Percentiles rank a stretch among this genome's conserved stretches.
These are phyloP conservation scores for Barnettozyma populi DNA, from an alignment of 805 yeast species.

Conservation along the genomic window DNA sequence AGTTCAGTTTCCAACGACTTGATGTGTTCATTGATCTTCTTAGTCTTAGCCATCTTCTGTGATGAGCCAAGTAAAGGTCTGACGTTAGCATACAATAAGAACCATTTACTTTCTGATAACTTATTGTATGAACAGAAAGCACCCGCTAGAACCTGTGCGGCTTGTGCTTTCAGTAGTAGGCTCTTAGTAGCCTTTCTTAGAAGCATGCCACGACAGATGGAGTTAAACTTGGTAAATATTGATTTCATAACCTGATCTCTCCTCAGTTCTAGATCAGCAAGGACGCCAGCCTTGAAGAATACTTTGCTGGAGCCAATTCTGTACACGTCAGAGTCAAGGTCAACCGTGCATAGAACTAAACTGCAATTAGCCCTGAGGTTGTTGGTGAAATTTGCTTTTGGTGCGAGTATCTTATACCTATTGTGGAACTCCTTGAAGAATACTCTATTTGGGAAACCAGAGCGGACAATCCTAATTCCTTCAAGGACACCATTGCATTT, in stretches of 20 bases:
- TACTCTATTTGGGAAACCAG: constrained; percentile 94
- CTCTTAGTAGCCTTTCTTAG: constrained; percentile 44
- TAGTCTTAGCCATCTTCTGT: constrained; percentile 52
- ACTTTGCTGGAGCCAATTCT: constrained; percentile 92
- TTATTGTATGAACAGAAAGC: constrained; percentile 51
- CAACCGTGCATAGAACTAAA: constrained; percentile 54
- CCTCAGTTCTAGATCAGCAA: constrained; percentile 78
- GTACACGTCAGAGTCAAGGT: constrained; percentile 69
- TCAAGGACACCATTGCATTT: constrained; percentile 97
- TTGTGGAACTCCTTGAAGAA: constrained; percentile 73
- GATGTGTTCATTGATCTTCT: constrained; percentile 52
- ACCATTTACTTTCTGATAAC: constrained; percentile 67
- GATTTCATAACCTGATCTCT: constrained; percentile 60
- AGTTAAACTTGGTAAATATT: constrained; percentile 57
- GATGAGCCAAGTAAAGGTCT: constrained; percentile 72
- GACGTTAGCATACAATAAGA: constrained; percentile 58
- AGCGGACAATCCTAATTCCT: constrained; percentile 94
- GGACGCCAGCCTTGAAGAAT: constrained; percentile 93
- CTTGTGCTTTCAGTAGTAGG: constrained; percentile 55
- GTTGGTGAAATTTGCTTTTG: constrained; percentile 35
- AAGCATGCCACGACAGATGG: constrained; percentile 58
- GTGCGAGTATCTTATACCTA: constrained; percentile 67
- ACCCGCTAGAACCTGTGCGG: constrained; percentile 61
- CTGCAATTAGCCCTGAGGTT: constrained; percentile 66
- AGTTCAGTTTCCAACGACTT: constrained; percentile 44